Evolutionary conservation across 306 rosid genomes (phyloP).

Genomic region (Prunus mongolica): DNA sequence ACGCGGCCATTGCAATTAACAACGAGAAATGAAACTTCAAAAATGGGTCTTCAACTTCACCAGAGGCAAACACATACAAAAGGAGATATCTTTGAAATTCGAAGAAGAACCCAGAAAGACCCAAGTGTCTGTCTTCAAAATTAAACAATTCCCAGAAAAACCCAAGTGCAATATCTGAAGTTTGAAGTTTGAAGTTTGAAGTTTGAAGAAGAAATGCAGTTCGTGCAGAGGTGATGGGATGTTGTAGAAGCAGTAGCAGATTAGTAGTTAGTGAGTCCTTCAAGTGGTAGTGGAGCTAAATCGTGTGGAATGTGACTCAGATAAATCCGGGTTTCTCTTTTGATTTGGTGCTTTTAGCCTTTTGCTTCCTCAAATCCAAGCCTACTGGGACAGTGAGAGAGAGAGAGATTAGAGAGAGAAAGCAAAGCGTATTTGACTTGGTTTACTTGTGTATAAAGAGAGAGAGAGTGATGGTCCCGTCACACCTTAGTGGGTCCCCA

Average conservation of each 20-base stretch:
- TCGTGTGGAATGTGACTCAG: slow-evolving; percentile 52
- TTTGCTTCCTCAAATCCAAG: slow-evolving; percentile 21
- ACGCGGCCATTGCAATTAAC: slow-evolving; percentile 57
- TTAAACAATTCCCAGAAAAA: slow-evolving; percentile 8
- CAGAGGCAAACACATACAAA: slow-evolving; percentile 20
- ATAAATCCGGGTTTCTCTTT: slow-evolving; percentile 25
- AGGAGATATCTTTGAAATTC: not conserved
- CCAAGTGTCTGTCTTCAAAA: slow-evolving; percentile 8
- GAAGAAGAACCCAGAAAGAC: slow-evolving; percentile 3
- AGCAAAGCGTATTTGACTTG: slow-evolving; percentile 10
- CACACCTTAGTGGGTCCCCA: slow-evolving; percentile 22
- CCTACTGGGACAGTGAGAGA: not conserved
- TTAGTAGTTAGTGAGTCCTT: not conserved
- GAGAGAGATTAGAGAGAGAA: not conserved
- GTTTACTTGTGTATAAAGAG: not conserved
- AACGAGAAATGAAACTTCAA: not conserved
- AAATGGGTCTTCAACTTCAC: slow-evolving; percentile 9
- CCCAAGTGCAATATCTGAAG: slow-evolving; percentile 10
- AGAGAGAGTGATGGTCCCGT: slow-evolving; percentile 5
- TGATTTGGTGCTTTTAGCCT: not conserved
- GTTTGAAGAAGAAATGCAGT: not conserved
- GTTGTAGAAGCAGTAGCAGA: not conserved
- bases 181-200: not conserved
- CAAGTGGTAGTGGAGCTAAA: slow-evolving; percentile 29
- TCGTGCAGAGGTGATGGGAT: not conserved